Evolutionary conservation across 1,284 basidiomycete genomes (phyloP), one percentile per base, ranked within the genome.

Genomic region (Leccinum subfulvum): DNA sequence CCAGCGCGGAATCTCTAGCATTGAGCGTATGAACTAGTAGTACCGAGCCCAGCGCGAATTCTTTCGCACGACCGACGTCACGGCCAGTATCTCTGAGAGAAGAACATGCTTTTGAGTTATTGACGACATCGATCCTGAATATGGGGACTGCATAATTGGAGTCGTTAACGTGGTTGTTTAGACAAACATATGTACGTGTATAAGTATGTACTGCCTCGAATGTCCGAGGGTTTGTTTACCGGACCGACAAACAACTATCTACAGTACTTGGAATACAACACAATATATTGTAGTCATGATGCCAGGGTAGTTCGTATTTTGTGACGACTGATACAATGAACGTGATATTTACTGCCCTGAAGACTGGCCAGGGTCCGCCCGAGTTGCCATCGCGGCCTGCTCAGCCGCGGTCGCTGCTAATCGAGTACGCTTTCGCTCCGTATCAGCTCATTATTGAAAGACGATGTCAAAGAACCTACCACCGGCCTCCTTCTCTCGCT

Each of bases 41-140:
- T 26, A 26, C 84, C 26, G 90, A 84, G 14, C 90, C 95, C 95
- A 97, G 57, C 95, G 87, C 57, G 94, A 94, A 78, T 97, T 97
- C 80, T 96, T 94, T 75, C 97, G 92, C 94, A 99, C 97, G n/a
- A 88, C 85, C 4, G 95, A 94, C 51, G 95, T 97, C 68, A 99
- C 92, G 11, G 94, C 84, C 61, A 96, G 84, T 66, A 98, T 92
- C 81, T 98, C 96, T 44, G 92, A 89, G 65, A 90, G 84, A 26
- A 97, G 76, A 55, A 96, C 85, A 82, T 96, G 92, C 64, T 88
- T 87, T 41, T 82, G 78, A 41, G 88, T 84, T 58, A 88, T 56
- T 55, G 57, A 63, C 14, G 64, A 30, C 5, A 63, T 66, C 51
- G 71, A 62, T 57, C 9, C 59, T 21, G 41, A 33, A 54, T 62